Percentiles rank a stretch among this genome's conserved stretches.
Evolutionary conservation across 371 early-diverging fungal genomes (phyloP).

Genomic region (Rhizopus microsporus): DNA sequence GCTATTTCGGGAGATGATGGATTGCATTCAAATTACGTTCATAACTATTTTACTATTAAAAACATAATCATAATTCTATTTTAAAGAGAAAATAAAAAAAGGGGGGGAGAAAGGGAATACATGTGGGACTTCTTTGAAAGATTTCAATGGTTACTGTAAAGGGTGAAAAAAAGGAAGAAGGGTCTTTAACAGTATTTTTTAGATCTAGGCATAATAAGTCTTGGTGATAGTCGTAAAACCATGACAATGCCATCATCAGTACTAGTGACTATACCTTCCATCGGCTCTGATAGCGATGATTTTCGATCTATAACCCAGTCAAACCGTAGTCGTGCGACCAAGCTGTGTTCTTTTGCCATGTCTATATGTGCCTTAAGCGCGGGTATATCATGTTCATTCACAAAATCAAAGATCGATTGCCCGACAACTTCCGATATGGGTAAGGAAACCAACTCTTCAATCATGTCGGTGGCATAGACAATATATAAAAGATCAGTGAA

Average conservation of each 20-base stretch:
- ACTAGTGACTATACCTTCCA: slow-evolving; percentile 39
- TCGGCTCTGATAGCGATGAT: slow-evolving; percentile 16
- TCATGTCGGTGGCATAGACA: slow-evolving; percentile 28
- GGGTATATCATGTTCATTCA: slow-evolving; percentile 26
- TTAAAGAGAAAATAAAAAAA: too few relatives aligned
- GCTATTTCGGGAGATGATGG: too few relatives aligned
- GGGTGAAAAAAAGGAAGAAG: not conserved
- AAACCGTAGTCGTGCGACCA: slow-evolving; percentile 41
- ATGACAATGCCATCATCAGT: slow-evolving; percentile 48
- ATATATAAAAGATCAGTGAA: slow-evolving; percentile 32
- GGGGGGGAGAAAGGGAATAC: too few relatives aligned
- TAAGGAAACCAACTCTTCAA: slow-evolving; percentile 26
- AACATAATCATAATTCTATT: too few relatives aligned
- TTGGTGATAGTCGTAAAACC: slow-evolving; percentile 19
- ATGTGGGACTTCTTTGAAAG: too few relatives aligned
- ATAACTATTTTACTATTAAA: too few relatives aligned
- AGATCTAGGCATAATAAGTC: slow-evolving; percentile 8
- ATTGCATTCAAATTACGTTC: too few relatives aligned
- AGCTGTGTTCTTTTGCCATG: slow-evolving; percentile 29
- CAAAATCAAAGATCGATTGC: slow-evolving; percentile 26
- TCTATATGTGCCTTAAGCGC: slow-evolving; percentile 27
- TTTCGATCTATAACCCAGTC: slow-evolving; percentile 35
- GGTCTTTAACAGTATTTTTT: not conserved
- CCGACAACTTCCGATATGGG: slow-evolving; percentile 24
- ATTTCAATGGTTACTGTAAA: too few relatives aligned